Conservation (phyloP, 2,329 filamentous ascomycete species). For the Ceratocystiopsis brevicomis region DNA sequence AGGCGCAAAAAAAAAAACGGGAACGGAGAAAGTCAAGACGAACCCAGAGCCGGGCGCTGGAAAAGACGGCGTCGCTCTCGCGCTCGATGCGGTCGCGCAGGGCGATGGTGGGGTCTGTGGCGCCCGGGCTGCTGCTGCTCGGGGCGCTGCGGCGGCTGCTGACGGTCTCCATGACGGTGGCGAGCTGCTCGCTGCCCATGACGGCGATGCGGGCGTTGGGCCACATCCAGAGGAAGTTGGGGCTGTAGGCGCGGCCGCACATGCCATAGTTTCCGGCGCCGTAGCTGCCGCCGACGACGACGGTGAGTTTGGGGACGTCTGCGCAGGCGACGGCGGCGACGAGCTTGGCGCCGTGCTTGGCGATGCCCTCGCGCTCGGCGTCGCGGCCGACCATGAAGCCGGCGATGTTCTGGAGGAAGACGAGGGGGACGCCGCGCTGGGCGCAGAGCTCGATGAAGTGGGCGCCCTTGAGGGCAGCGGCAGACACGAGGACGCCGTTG, state of each 20-base stretch:
- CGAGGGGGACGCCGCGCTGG: constrained; percentile 71
- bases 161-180: constrained; percentile 85
- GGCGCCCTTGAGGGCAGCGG: constrained; percentile 77
- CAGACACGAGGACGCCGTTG: constrained; percentile 85
- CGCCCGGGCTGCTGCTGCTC: constrained; percentile 22
- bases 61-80: constrained; percentile 79
- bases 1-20: too few species aligned
- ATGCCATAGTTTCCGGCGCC: constrained; percentile 97
- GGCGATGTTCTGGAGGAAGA: constrained; percentile 86
- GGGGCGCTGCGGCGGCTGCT: too few species aligned
- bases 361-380: constrained; percentile 85
- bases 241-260: constrained; percentile 88
- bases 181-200: constrained; percentile 88
- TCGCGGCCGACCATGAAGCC: constrained; percentile 96
- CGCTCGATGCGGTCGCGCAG: constrained; percentile 70
- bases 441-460: constrained; percentile 94
- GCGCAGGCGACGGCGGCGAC: constrained; percentile 90
- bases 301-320: constrained; percentile 88
- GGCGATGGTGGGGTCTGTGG: constrained; percentile 45
- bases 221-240: constrained; percentile 89
- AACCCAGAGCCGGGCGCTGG: constrained; percentile 75
- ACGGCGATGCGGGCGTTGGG: constrained; percentile 90
- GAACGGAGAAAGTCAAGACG: constrained; percentile 16
- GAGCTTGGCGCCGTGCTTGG: constrained; percentile 93
- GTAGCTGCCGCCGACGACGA: constrained; percentile 83